Conservation (phyloP, 768 basidiomycete species). For the Russula abietina region DNA sequence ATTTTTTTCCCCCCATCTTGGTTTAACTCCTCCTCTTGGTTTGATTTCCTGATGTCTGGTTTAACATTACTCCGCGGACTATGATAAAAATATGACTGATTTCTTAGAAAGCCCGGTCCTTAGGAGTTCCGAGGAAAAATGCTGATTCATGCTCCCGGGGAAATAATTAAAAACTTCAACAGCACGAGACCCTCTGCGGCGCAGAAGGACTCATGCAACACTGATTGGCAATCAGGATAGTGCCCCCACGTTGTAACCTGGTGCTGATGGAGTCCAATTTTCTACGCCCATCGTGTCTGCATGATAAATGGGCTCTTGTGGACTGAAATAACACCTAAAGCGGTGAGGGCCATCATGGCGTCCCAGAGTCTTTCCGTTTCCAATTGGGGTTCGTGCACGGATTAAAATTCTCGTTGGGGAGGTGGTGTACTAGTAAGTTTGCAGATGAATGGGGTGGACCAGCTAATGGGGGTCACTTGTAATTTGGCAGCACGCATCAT, state of each 20-base stretch:
- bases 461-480: not conserved
- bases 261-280: not conserved
- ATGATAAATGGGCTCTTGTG: not conserved
- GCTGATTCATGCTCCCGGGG: not conserved
- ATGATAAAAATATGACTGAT: not conserved
- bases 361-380: not conserved
- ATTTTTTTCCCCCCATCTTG: not conserved
- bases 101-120: not conserved
- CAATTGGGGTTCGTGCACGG: not conserved
- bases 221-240: not conserved
- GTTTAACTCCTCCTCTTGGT: constrained; percentile 3
- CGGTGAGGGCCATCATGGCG: not conserved
- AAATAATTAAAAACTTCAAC: not conserved
- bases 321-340: not conserved
- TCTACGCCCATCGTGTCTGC: not conserved
- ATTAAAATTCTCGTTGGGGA: not conserved
- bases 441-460: not conserved
- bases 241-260: not conserved
- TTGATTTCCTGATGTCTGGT: not conserved
- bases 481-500: not conserved
- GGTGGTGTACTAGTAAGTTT: not conserved
- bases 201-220: not conserved
- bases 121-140: not conserved
- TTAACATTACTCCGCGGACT: not conserved
- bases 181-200: not conserved